Percentiles rank a stretch among this genome's conserved stretches.
Conservation (phyloP, 768 basidiomycete genomes). For the Cystobasidium onofrii region DNA sequence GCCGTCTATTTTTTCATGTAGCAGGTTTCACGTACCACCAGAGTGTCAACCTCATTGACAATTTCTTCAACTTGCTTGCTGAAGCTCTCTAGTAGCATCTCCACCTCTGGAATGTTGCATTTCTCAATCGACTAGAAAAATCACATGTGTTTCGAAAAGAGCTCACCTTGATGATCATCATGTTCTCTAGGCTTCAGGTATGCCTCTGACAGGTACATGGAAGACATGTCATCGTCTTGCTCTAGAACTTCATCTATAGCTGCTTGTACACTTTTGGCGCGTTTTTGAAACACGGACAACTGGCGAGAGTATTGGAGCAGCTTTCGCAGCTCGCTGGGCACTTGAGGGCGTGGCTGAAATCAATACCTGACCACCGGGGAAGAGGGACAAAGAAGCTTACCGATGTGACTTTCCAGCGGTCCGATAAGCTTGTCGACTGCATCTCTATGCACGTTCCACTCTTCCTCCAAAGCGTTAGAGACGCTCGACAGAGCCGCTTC, state of each 20-base stretch:
- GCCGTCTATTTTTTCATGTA: background rate
- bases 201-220: slow-evolving; percentile 91
- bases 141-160: background rate
- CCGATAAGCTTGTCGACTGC: slow-evolving; percentile 81
- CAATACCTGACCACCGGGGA: background rate
- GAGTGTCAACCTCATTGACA: slow-evolving; percentile 38
- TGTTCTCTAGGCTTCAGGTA: slow-evolving; percentile 55
- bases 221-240: slow-evolving; percentile 82
- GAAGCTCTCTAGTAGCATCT: slow-evolving; percentile 86
- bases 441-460: slow-evolving; percentile 87
- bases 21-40: slow-evolving; percentile 21
- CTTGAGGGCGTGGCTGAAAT: slow-evolving; percentile 57
- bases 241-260: slow-evolving; percentile 83
- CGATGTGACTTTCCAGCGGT: slow-evolving; percentile 90
- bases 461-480: slow-evolving; percentile 83
- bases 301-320: slow-evolving; percentile 85
- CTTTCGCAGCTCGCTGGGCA: slow-evolving; percentile 59
- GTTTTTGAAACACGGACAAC: slow-evolving; percentile 77
- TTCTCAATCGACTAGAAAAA: background rate
- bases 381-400: slow-evolving; percentile 10
- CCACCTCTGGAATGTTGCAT: slow-evolving; percentile 54
- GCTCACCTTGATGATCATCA: slow-evolving; percentile 62
- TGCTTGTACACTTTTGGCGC: slow-evolving; percentile 77
- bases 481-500: slow-evolving; percentile 89
- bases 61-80: slow-evolving; percentile 56